Base-by-base conservation (phyloP, 176 grass and related monocot genomes). In the Zea luxurians region DNA sequence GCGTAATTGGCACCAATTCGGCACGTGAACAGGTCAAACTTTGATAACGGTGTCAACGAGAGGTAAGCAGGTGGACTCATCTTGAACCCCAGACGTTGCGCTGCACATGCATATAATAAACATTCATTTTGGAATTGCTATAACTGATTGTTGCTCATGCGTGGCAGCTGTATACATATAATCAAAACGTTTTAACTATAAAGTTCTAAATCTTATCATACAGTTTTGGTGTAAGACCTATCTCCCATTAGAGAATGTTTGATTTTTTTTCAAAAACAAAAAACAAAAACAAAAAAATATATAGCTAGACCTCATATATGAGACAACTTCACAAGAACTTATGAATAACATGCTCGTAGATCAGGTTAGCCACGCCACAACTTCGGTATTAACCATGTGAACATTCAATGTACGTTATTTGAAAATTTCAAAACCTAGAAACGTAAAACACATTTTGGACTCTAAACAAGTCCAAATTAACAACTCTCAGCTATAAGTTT, bases 1-100 rank as follows among this genome's bases (percentile, higher is more conserved):
- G 61, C 61, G 35, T 64, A 64, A 37, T 7, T 64, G 34, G 35
- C 61, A 64, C 35, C 61, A 64, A 64, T 12, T 64, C 12, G 61
- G 61, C 61, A 64, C 1, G 0, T 37, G 12, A 37, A 7, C 0
- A 64, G 61, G 11, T 64, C 35, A 64, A 1, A 2, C 0, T 2
- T 64, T 64, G 61, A 3, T 37, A 3, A 6, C 0, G 12, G 34
- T 64, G 11, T 64, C 61, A 64, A 64, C 61, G 61, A 64, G 61
- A 64, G 61, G 35, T 64, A 64, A 64, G 61, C 61, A 64, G 61
- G 61, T 64, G 61, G 61, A 64, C 61, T 64, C 35, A 37, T 15
- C 61, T 0, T 64, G 12, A 64, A 64, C 5, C 61, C 61, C 61
- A 64, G 61, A 12, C 61, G 61, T 37, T 0, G 34, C 36, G 61